Conservation (phyloP, 1,284 basidiomycete species). For the Ceratorhiza oryzae-sativae region DNA sequence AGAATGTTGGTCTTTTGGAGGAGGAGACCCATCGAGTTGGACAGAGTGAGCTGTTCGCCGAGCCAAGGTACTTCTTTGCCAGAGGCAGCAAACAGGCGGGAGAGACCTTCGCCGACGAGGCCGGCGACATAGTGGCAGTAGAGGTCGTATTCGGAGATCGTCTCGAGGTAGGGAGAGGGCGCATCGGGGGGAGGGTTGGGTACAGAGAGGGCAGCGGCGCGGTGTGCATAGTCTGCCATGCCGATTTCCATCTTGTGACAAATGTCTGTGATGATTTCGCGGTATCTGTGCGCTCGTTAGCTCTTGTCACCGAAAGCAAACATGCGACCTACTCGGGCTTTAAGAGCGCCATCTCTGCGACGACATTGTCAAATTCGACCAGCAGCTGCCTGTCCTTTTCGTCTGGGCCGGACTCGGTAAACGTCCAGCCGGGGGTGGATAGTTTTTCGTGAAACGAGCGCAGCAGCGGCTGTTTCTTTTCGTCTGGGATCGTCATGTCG, state of each 20-base stretch:
- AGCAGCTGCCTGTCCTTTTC: slow-evolving; percentile 93
- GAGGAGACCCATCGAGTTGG: slow-evolving; percentile 95
- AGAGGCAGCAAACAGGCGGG: slow-evolving; percentile 87
- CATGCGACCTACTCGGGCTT: slow-evolving; percentile 63
- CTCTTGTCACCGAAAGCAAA: slow-evolving; percentile 14
- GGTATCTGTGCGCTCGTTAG: slow-evolving; percentile 63
- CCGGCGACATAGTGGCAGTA: slow-evolving; percentile 99
- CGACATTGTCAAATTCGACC: slow-evolving; percentile 84
- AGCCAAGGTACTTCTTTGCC: slow-evolving; percentile 84
- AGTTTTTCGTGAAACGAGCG: slow-evolving; percentile 85
- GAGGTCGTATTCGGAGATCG: slow-evolving; percentile 87
- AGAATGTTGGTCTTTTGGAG: slow-evolving; percentile 99
- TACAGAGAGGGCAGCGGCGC: slow-evolving; percentile 59
- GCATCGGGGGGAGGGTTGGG: slow-evolving; percentile 47
- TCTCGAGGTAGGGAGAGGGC: slow-evolving; percentile 67
- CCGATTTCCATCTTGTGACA: slow-evolving; percentile 87
- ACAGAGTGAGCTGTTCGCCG: slow-evolving; percentile 82
- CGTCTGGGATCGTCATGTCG: slow-evolving; percentile 94
- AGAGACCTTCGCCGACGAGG: slow-evolving; percentile 95
- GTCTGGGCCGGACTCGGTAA: slow-evolving; percentile 79
- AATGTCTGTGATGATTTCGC: slow-evolving; percentile 83
- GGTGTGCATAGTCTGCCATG: slow-evolving; percentile 95
- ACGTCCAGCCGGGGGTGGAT: slow-evolving; percentile 87
- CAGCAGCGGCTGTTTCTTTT: slow-evolving; percentile 86
- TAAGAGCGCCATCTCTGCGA: slow-evolving; percentile 81